Conservation (phyloP, 2,329 filamentous ascomycete species). For the Bipolaris zeicola region DNA sequence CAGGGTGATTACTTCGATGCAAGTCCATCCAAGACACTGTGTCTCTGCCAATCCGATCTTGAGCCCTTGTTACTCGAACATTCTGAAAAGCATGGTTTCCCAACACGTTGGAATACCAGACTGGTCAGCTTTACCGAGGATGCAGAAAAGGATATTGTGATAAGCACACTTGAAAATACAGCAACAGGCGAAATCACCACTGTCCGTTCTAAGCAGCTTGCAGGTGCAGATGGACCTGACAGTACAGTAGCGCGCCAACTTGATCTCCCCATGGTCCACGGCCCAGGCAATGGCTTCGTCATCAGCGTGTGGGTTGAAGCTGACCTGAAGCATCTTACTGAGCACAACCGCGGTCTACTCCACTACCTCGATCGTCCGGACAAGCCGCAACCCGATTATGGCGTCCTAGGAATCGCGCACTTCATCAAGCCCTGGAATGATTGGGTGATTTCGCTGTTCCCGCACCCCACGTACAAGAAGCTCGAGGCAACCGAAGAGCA, state of each 20-base stretch:
- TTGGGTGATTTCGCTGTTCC: slow-evolving; percentile 5
- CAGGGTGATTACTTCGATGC: slow-evolving; percentile 10
- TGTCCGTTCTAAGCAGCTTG: slow-evolving; percentile 2
- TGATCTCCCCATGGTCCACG: neutral
- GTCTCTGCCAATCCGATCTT: slow-evolving; percentile 8
- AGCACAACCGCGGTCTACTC: slow-evolving; percentile 2
- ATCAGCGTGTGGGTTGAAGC: slow-evolving; percentile 8
- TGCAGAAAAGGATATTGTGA: neutral
- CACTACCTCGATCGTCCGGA: slow-evolving; percentile 6
- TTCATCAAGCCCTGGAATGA: slow-evolving; percentile 11
- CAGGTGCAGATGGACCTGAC: slow-evolving; percentile 5
- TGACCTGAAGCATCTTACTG: slow-evolving; percentile 2
- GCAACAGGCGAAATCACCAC: slow-evolving; percentile 3
- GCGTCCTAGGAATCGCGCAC: slow-evolving; percentile 6
- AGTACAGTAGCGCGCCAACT: slow-evolving; percentile 4
- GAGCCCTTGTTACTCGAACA: slow-evolving; percentile 7
- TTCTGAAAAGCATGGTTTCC: neutral
- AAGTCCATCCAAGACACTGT: slow-evolving; percentile 8
- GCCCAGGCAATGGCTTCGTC: slow-evolving; percentile 8
- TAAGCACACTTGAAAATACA: neutral
- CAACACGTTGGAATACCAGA: neutral
- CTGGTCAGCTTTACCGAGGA: slow-evolving; percentile 7
- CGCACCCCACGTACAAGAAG: slow-evolving; percentile 6
- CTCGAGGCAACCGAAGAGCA: slow-evolving; percentile 6
- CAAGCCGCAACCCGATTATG: slow-evolving; percentile 6